A percentile compares a stretch with the other conserved stretches of the same genome.
phyloP scores from a whole-genome alignment of 2,329 filamentous ascomycete genomes.

The Penicillium sp. region DNA sequence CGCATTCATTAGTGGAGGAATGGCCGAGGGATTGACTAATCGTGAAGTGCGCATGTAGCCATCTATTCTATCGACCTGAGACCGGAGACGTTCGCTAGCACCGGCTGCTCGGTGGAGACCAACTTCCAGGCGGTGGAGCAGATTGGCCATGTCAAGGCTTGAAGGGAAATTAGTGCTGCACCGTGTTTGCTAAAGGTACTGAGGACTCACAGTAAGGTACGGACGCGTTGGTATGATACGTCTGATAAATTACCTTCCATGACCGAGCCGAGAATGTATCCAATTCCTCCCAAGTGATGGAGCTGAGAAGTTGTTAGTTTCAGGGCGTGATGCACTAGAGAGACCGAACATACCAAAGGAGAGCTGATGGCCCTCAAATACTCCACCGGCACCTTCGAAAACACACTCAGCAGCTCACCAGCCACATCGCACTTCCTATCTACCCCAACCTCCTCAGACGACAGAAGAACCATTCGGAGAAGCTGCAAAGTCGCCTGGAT shows the following conservation, averaged over 20 bases:
- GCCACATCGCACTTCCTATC: constrained; percentile 50
- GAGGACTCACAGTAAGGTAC: constrained; percentile 38
- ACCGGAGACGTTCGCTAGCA: constrained; percentile 41
- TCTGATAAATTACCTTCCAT: constrained; percentile 49
- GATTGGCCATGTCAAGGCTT: constrained; percentile 45
- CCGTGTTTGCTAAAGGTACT: background rate
- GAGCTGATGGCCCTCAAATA: constrained; percentile 52
- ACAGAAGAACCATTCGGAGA: constrained; percentile 50
- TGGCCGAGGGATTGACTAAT: constrained; percentile 13
- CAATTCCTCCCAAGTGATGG: constrained; percentile 52
- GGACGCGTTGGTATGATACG: constrained; percentile 43
- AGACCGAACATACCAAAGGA: constrained; percentile 35
- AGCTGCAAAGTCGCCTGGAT: constrained; percentile 52
- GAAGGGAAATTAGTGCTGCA: background rate
- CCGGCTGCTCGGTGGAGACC: constrained; percentile 42
- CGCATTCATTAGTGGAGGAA: constrained; percentile 1
- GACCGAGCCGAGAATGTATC: constrained; percentile 50
- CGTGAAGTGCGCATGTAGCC: constrained; percentile 40
- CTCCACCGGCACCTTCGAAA: constrained; percentile 45
- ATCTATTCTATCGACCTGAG: constrained; percentile 48
- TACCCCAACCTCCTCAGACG: constrained; percentile 36
- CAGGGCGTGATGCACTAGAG: background rate
- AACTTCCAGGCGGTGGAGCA: constrained; percentile 47
- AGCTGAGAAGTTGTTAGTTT: constrained; percentile 25
- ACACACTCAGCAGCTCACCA: constrained; percentile 46